Evolutionary conservation across 352 stramenopile species (phyloP), one percentile per base, ranked within the genome.

Genomic region (Pythium biforme): DNA sequence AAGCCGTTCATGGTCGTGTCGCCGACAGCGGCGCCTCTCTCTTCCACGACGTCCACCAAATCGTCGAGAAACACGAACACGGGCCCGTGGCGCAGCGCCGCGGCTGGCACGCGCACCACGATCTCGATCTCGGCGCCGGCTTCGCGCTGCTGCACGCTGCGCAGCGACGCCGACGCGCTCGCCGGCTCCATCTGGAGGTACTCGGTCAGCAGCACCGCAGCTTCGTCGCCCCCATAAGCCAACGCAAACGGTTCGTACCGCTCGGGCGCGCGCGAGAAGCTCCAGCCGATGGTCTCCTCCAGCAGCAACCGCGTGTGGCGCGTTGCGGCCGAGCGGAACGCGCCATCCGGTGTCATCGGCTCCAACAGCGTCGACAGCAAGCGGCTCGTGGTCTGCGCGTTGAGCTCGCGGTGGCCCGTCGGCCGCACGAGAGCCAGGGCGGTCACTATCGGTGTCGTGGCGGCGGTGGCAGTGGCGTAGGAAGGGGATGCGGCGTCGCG

Each of bases 141-240:
- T 3, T n/a, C 29, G 23, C 48, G 48, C 14, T 54, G 25, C 48
- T 54, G 9, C 19, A 34, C 48, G 14, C 25, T 5, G 27, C 48
- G 29, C 48, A 54, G 19, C 23, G 48, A 19, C 8, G 48, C 48
- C 48, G 48, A 40, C 23, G 48, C 48, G 27, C 19, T 23, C 14
- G 48, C 48, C n/a, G 48, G 48, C 25, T 54, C 48, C 15, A 54
- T 34, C 48, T 54, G 48, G 8, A 39, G 25, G 29, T 54, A 54
- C 48, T 54, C 48, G 29, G 8, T 8, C 48, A 54, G 48, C 9
- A 54, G 19, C 29, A 3, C 19, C 25, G 22, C 19, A 12, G 25
- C 48, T 19, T 54, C 48, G 19, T 54, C 25, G 10, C 19, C 48
- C 5, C 48, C 48, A 6, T 37, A 39, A 17, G 48, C 48, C 9